These are phyloP conservation scores for Dothistroma pini DNA, from an alignment of 2,329 filamentous ascomycete species.

Conservation along the genomic window DNA sequence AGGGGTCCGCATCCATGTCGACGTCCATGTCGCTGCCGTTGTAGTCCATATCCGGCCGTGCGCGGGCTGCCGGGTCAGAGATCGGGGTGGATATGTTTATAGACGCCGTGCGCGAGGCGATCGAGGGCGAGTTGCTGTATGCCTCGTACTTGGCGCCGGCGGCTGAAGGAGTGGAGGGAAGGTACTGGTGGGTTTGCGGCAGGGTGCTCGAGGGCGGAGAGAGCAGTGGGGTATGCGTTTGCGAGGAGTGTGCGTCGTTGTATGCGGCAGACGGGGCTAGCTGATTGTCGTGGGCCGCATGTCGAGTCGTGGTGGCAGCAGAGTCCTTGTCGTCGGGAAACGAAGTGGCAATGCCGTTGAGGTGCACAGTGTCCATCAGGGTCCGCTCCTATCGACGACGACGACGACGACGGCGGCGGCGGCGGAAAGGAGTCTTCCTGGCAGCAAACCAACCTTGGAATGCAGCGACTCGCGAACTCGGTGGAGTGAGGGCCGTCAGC, in stretches of 20 bases:
- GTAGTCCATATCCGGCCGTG: constrained; percentile 25
- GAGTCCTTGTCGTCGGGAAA: background rate
- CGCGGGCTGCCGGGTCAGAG: constrained; percentile 8
- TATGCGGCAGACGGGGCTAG: background rate
- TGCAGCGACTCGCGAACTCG: background rate
- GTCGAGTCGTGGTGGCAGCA: background rate
- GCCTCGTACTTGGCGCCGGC: constrained; percentile 10
- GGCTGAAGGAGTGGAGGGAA: background rate
- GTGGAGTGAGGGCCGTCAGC: background rate
- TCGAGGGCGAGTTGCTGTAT: constrained; percentile 17
- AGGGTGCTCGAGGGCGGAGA: background rate
- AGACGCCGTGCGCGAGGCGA: constrained; percentile 21
- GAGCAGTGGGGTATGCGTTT: background rate
- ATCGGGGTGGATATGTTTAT: constrained; percentile 21
- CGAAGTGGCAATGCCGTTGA: background rate
- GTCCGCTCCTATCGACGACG: background rate
- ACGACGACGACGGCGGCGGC: background rate
- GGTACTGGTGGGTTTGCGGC: background rate
- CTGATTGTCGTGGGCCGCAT: constrained; percentile 1
- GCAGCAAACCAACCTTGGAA: background rate
- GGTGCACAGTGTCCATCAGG: background rate
- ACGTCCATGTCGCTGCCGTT: constrained; percentile 42
- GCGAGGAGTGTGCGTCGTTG: constrained; percentile 1
- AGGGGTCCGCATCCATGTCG: constrained; percentile 85
- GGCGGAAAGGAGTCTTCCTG: background rate